Evolutionary conservation across 352 stramenopile genomes (phyloP).

Genomic region (Pythium pyrilobum): DNA sequence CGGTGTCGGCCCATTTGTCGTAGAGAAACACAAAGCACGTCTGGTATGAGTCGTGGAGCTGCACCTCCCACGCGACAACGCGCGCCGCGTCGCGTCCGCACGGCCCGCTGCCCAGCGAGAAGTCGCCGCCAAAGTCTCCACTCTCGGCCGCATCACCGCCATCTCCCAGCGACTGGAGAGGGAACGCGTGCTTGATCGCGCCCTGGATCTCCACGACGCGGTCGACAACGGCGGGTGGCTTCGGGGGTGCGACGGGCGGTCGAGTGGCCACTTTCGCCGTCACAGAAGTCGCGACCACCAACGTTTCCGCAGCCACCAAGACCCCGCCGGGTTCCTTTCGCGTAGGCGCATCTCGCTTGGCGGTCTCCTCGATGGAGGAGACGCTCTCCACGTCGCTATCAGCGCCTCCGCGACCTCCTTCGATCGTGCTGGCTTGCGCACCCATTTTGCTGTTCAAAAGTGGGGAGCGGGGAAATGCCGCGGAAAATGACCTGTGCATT

Average conservation of each 20-base stretch:
- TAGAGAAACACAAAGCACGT: slow-evolving; percentile 67
- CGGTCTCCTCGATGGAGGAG: neutral
- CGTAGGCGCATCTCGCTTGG: neutral
- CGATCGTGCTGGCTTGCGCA: slow-evolving; percentile 10
- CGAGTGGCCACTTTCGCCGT: neutral
- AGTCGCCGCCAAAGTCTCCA: slow-evolving; percentile 21
- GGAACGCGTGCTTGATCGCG: slow-evolving; percentile 53
- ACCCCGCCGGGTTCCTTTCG: neutral
- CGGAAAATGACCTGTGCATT: slow-evolving; percentile 9
- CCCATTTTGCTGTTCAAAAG: slow-evolving; percentile 2
- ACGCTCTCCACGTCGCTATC: slow-evolving; percentile 6
- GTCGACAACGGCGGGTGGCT: slow-evolving; percentile 13
- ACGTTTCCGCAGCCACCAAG: too few relatives aligned
- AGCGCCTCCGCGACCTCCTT: neutral
- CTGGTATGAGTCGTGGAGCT: slow-evolving; percentile 42
- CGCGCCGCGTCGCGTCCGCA: slow-evolving; percentile 45
- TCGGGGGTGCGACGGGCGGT: slow-evolving; percentile 3
- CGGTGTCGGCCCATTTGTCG: slow-evolving; percentile 58
- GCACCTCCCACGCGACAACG: slow-evolving; percentile 44
- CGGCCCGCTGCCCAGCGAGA: slow-evolving; percentile 53
- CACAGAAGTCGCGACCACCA: neutral
- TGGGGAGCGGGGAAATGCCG: slow-evolving; percentile 1
- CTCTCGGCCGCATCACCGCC: neutral
- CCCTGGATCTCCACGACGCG: slow-evolving; percentile 23
- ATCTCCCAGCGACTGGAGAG: slow-evolving; percentile 32